These are phyloP conservation scores for Ceratocystis lukuohia DNA, from an alignment of 2,329 filamentous ascomycete species.

Conservation along the genomic window DNA sequence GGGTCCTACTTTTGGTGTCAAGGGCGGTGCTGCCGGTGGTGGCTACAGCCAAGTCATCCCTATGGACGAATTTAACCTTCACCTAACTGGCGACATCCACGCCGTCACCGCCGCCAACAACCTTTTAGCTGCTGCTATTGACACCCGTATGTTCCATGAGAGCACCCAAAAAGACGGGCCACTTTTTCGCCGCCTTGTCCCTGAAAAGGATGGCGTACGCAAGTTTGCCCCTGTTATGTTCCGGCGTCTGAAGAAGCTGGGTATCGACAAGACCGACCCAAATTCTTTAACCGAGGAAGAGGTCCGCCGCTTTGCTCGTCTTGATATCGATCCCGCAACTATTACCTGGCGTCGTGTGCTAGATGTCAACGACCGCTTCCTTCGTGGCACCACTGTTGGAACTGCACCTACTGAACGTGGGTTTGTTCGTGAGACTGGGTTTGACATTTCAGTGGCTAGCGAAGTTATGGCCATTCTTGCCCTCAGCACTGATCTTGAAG, in stretches of 20 bases:
- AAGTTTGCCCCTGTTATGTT: constrained; percentile 84
- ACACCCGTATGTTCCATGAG: constrained; percentile 97
- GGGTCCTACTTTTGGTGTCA: constrained; percentile 96
- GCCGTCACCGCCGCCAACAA: constrained; percentile 97
- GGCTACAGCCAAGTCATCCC: constrained; percentile 98
- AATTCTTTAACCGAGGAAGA: constrained; percentile 84
- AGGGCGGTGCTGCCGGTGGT: constrained; percentile 91
- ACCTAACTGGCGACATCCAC: constrained; percentile 94
- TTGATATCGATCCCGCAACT: constrained; percentile 92
- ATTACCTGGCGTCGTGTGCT: constrained; percentile 95
- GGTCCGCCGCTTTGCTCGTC: constrained; percentile 71
- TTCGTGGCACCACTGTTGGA: constrained; percentile 79
- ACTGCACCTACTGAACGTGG: constrained; percentile 84
- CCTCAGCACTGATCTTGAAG: constrained; percentile 70
- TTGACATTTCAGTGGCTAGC: constrained; percentile 94
- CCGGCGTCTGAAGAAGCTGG: constrained; percentile 84
- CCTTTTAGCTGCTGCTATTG: constrained; percentile 85
- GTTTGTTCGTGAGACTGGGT: constrained; percentile 74
- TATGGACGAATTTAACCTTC: constrained; percentile 99
- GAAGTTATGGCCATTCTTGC: constrained; percentile 98
- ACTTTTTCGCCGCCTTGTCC: constrained; percentile 77
- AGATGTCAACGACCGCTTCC: constrained; percentile 91
- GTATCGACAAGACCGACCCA: constrained; percentile 88
- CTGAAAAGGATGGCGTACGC: constrained; percentile 77
- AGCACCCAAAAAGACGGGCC: constrained; percentile 83